A percentile compares a stretch with the other conserved stretches of the same genome.
phyloP scores from a whole-genome alignment of 2,329 filamentous ascomycete genomes.

The Fusarium sp. region DNA sequence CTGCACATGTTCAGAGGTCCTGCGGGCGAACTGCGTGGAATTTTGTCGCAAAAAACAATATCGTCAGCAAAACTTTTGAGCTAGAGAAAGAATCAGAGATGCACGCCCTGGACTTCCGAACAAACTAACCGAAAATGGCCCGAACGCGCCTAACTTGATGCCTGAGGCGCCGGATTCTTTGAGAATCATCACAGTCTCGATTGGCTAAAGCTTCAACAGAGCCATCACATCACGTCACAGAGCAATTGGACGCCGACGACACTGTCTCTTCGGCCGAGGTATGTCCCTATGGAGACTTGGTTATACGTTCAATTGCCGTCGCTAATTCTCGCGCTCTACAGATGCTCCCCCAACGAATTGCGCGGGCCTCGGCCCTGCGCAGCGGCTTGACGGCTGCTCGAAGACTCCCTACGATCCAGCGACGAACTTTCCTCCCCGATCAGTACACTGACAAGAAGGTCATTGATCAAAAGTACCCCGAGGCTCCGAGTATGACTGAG shows the following conservation, averaged over 20 bases:
- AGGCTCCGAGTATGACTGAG: conserved; percentile 59
- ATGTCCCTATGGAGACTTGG: conserved; percentile 7
- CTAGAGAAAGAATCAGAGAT: conserved; percentile 46
- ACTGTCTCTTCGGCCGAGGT: conserved; percentile 48
- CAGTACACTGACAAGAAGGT: conserved; percentile 57
- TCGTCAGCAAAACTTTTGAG: conserved; percentile 62
- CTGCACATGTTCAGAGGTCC: conserved; percentile 64
- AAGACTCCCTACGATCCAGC: conserved; percentile 63
- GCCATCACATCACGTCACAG: conserved; percentile 45
- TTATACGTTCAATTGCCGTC: conserved; percentile 16
- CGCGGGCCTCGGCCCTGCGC: conserved; percentile 58
- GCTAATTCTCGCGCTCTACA: conserved; percentile 45
- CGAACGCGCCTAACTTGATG: conserved; percentile 40
- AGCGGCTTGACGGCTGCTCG: conserved; percentile 56
- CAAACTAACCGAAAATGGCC: conserved; percentile 43
- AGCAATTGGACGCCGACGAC: conserved; percentile 51
- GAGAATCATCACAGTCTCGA: conserved; percentile 48
- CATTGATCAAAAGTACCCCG: conserved; percentile 63
- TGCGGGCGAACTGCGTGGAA: conserved; percentile 56
- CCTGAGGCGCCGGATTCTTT: conserved; percentile 48
- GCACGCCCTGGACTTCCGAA: conserved; percentile 36
- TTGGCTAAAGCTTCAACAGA: conserved; percentile 45
- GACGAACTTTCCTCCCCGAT: conserved; percentile 65
- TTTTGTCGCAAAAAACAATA: conserved; percentile 54
- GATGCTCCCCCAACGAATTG: conserved; percentile 71